These are phyloP conservation scores for Zymoseptoria passerinii DNA, from an alignment of 2,329 filamentous ascomycete genomes.

Conservation along the genomic window DNA sequence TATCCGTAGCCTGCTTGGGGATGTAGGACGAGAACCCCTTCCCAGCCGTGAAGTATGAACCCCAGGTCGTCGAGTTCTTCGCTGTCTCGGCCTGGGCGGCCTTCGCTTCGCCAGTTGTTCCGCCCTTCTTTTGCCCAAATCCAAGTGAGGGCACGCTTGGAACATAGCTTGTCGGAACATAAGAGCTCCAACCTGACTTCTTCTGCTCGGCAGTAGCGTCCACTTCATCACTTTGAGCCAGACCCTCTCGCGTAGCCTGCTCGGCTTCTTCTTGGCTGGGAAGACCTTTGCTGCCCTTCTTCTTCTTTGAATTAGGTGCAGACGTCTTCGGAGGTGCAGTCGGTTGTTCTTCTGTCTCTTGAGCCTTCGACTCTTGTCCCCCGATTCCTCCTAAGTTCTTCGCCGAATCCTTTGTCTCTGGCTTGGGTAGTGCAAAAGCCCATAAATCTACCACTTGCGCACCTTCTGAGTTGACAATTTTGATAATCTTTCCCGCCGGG, in stretches of 20 bases:
- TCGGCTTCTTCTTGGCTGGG: constrained; percentile 31
- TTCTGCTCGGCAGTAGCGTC: constrained; percentile 12
- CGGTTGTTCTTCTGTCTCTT: constrained; percentile 13
- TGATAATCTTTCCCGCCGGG: constrained; percentile 41
- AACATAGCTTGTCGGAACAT: constrained; percentile 18
- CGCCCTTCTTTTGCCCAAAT: constrained; percentile 16
- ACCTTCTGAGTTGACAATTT: constrained; percentile 45
- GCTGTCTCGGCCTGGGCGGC: constrained; percentile 16
- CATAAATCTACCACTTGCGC: constrained; percentile 43
- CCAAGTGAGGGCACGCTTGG: constrained; percentile 13
- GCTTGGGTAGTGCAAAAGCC: constrained; percentile 41
- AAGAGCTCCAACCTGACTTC: constrained; percentile 27
- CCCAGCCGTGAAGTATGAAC: constrained; percentile 40
- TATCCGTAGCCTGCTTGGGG: constrained; percentile 33
- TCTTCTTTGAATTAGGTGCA: constrained; percentile 14
- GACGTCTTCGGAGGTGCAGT: constrained; percentile 1
- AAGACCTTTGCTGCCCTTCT: constrained; percentile 24
- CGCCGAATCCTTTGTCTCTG: constrained; percentile 27
- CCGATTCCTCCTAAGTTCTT: background rate
- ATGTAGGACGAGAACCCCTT: constrained; percentile 42
- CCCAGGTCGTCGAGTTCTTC: constrained; percentile 37
- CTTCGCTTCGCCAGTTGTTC: constrained; percentile 12
- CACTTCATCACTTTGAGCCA: constrained; percentile 16
- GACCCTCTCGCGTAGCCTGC: constrained; percentile 22
- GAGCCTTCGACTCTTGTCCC: constrained; percentile 18